A percentile compares a stretch with the other conserved stretches of the same genome.
phyloP scores from a whole-genome alignment of 1,139 yeast species.

The Blastobotrys indianensis region DNA sequence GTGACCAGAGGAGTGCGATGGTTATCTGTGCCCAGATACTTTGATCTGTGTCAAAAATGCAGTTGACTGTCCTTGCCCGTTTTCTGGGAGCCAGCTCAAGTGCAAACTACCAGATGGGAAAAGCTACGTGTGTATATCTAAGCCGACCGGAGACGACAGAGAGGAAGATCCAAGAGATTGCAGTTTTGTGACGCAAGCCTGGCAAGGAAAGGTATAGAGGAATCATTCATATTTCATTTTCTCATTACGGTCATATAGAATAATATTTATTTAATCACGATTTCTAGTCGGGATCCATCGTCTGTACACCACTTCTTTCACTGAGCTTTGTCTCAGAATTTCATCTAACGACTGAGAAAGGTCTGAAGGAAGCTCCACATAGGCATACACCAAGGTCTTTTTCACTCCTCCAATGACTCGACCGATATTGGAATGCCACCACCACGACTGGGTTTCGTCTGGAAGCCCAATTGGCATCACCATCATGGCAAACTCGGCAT shows the following conservation, averaged over 20 bases:
- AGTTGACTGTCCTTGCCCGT: constrained; percentile 83
- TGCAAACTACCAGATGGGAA: constrained; percentile 68
- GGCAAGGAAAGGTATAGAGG: constrained; percentile 37
- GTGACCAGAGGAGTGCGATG: constrained; percentile 41
- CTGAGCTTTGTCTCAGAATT: constrained; percentile 15
- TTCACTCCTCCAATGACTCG: constrained; percentile 86
- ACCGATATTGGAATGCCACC: constrained; percentile 58
- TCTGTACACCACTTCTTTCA: constrained; percentile 62
- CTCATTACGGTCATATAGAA: neutral
- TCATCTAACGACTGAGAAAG: constrained; percentile 4
- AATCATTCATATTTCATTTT: neutral
- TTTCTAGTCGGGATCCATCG: constrained; percentile 85
- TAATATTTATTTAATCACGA: constrained; percentile 46
- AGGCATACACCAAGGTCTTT: constrained; percentile 66
- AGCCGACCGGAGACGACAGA: constrained; percentile 45
- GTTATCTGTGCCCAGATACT: constrained; percentile 78
- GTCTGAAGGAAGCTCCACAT: constrained; percentile 48
- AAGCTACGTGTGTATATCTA: constrained; percentile 69
- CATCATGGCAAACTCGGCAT: constrained; percentile 74
- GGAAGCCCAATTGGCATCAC: constrained; percentile 41
- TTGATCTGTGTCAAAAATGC: constrained; percentile 65
- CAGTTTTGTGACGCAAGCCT: constrained; percentile 37
- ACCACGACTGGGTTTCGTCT: constrained; percentile 43
- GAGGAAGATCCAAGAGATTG: constrained; percentile 34
- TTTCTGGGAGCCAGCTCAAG: constrained; percentile 75